Evolutionary conservation across 805 yeast species (phyloP), one percentile per base, ranked within the genome.

Genomic region (Yarrowia bubula): DNA sequence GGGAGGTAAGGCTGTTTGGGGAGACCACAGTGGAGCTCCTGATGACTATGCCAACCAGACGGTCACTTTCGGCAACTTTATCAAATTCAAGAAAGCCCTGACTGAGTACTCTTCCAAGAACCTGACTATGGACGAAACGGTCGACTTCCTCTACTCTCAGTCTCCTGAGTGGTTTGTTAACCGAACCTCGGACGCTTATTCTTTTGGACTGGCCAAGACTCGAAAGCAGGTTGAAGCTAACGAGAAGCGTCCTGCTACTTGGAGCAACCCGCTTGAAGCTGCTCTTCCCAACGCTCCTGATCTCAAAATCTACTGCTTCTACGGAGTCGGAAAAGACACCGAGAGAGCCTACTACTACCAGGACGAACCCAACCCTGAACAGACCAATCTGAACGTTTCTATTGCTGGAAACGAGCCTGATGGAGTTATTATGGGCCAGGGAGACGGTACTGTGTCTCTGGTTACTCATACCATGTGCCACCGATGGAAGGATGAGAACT

Each of bases 291-390:
- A 89, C 72, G 99, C 99, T 0, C 98, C 98, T 3, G 90, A 90
- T 73, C 79, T 95, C 88, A 89, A 90, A 69, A 80, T 92, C 9
- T 95, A 80, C 75, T 90, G 97, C 72, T 87, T 95, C 71, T 95
- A 95, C 72, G 99, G 99, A 5, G 91, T 92, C n/a, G 96, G 97
- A 8, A 93, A 92, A 69, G 96, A 96, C 22, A 93, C 99, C 0
- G 99, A 95, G 75, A 82, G 99, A 50, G 92, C 96, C 0, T 95
- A 95, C 76, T 84, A 86, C 38, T 95, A 95, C 76, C 85, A 84
- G 64, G 91, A 89, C 69, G 89, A 88, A 65, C 79, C 78, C 7
- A 84, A 84, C 67, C 83, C 84, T 65, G 76, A 79, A 0, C 66
- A 76, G 0, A 72, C 83, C 4, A 82, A 85, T 35, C 77, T 93